These are phyloP conservation scores for Epichloe festucae DNA, from an alignment of 2,329 filamentous ascomycete species.

Conservation along the genomic window DNA sequence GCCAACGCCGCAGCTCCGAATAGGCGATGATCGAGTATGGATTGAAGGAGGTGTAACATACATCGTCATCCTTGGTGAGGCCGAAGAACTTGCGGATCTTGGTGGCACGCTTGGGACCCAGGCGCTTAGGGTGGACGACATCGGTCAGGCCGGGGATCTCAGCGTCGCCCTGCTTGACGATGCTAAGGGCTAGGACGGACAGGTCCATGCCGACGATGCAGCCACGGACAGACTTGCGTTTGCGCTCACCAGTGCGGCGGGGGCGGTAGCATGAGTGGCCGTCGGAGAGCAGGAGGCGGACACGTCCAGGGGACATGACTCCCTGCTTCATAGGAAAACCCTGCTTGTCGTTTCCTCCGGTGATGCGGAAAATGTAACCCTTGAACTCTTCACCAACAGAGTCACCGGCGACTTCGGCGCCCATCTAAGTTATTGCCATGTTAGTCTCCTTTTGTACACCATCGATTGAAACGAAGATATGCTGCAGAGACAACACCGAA, in stretches of 20 bases:
- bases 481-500: background rate
- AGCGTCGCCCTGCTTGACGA: conserved; percentile 95
- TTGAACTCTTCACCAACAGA: conserved; percentile 98
- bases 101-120: conserved; percentile 98
- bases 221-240: conserved; percentile 97
- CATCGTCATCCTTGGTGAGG: conserved; percentile 99
- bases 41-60: conserved; percentile 55
- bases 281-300: conserved; percentile 86
- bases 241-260: conserved; percentile 95
- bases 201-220: conserved; percentile 97
- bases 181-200: conserved; percentile 81
- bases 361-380: conserved; percentile 99
- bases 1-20: conserved; percentile 37
- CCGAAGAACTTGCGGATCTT: conserved; percentile 99
- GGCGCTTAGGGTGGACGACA: conserved; percentile 95
- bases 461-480: background rate
- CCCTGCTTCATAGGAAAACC: conserved; percentile 99
- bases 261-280: conserved; percentile 99
- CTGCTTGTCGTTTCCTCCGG: conserved; percentile 99
- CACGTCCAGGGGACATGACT: conserved; percentile 97
- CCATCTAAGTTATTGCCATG: conserved; percentile 46
- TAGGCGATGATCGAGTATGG: conserved; percentile 55
- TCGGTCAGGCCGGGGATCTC: conserved; percentile 97
- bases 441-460: conserved; percentile 16
- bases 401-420: conserved; percentile 84